phyloP scores from a whole-genome alignment of 148 eudicot species.

The Diospyros lotus region DNA sequence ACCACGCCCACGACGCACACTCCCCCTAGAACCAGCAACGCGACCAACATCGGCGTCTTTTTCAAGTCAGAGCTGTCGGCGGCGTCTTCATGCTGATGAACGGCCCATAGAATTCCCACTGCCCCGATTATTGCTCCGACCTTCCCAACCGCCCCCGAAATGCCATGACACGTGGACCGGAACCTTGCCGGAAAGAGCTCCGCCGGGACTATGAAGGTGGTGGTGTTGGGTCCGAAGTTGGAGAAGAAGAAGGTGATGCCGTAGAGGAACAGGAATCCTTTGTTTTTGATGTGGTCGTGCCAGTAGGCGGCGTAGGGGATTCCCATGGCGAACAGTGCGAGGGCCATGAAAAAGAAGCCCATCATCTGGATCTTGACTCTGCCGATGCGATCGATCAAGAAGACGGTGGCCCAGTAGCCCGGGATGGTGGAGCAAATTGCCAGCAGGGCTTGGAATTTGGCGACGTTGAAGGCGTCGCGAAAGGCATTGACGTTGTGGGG shows the following conservation, averaged over 20 bases:
- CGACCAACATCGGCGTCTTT: slow-evolving; percentile 19
- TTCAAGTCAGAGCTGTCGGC: slow-evolving; percentile 1
- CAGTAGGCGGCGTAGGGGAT: slow-evolving; percentile 25
- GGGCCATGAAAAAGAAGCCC: slow-evolving; percentile 46
- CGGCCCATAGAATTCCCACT: slow-evolving; percentile 42
- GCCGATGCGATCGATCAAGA: slow-evolving; percentile 48
- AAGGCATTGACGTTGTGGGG: slow-evolving; percentile 22
- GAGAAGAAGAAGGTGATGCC: slow-evolving; percentile 63
- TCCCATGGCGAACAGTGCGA: slow-evolving; percentile 30
- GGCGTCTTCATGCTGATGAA: slow-evolving; percentile 3
- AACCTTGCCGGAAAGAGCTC: slow-evolving; percentile 70
- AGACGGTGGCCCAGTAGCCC: slow-evolving; percentile 53
- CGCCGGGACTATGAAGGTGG: slow-evolving; percentile 62
- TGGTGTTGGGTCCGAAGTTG: slow-evolving; percentile 68
- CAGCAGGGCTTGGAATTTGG: slow-evolving; percentile 41
- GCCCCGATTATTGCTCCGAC: slow-evolving; percentile 57
- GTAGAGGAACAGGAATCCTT: slow-evolving; percentile 41
- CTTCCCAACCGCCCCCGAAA: slow-evolving; percentile 56
- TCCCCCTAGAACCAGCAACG: slow-evolving; percentile 37
- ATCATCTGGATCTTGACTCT: slow-evolving; percentile 47
- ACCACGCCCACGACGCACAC: slow-evolving; percentile 44
- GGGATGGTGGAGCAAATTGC: slow-evolving; percentile 55
- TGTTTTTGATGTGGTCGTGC: not conserved
- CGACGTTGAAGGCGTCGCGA: slow-evolving; percentile 31
- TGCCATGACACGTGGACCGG: slow-evolving; percentile 59